Base-by-base conservation (phyloP, 1,139 yeast species). In the Yamadazyma triangularis region DNA sequence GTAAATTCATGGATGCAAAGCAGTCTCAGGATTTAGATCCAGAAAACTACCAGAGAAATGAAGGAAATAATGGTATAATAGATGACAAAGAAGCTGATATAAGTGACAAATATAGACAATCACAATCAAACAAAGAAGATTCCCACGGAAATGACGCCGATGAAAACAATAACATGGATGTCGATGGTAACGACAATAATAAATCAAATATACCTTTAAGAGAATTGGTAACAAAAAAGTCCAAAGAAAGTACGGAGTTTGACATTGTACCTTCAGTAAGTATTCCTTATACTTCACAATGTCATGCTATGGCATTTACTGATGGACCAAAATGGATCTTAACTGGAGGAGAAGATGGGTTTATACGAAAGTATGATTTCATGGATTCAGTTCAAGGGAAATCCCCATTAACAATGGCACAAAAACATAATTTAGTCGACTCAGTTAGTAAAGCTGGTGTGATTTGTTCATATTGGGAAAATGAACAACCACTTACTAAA, bases 281-380 rank as follows among this genome's bases (percentile, higher is more conserved):
- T 4, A 77, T 83, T 7, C 89, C 89, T 1, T 79, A 79, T 41
- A 63, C 84, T 2, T 56, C 80, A 0, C 77, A 78, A 30, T 78
- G 94, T 26, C 88, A 88, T 55, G 71, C 93, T 6, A 50, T 91
- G 31, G 83, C 93, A 6, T 66, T 88, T 33, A 76, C 95, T 1
- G 77, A 76, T 49, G 95, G 95, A 7, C 81, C 91, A 28, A 81
- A 81, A 50, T 89, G 89, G 83, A 68, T 91, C 33, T 79, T 89
- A 47, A 82, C 96, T 1, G 99, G 99, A 13, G 98, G 98, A 4
- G 93, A 86, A 43, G 99, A 91, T 54, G 99, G 99, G 9, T 86
- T 79, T 47, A 84, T 91, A 25, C 65, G 98, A 30, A 86, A 85
- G 50, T 91, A 82, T 57, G 96, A 93, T 55, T 83, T 91, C 42